phyloP scores from a whole-genome alignment of 2,329 filamentous ascomycete genomes.

The Penicillium carneum region DNA sequence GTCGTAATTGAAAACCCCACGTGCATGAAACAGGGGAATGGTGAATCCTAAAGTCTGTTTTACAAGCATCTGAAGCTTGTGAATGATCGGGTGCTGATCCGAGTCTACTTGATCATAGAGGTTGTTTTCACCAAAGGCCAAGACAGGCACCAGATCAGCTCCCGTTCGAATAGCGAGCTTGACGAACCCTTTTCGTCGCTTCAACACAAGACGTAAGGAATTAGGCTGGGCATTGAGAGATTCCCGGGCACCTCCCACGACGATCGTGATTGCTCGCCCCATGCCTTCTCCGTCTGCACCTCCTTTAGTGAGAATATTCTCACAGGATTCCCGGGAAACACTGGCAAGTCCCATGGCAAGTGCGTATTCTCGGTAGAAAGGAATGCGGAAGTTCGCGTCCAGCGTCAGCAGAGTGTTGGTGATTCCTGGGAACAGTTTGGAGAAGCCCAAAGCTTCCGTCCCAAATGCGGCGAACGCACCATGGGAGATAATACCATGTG shows the following conservation, averaged over 20 bases:
- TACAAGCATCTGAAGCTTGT: slow-evolving; percentile 80
- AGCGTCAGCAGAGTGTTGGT: slow-evolving; percentile 91
- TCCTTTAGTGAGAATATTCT: slow-evolving; percentile 82
- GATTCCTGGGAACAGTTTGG: slow-evolving; percentile 88
- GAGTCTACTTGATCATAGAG: slow-evolving; percentile 89
- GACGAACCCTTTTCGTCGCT: slow-evolving; percentile 87
- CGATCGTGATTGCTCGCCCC: slow-evolving; percentile 95
- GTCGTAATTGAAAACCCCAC: slow-evolving; percentile 97
- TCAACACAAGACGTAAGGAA: slow-evolving; percentile 77
- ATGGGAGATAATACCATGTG: slow-evolving; percentile 95
- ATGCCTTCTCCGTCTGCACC: slow-evolving; percentile 80
- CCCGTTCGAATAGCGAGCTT: slow-evolving; percentile 90
- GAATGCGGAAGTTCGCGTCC: slow-evolving; percentile 94
- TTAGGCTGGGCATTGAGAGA: slow-evolving; percentile 86
- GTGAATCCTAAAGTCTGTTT: slow-evolving; percentile 92
- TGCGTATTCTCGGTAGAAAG: slow-evolving; percentile 93
- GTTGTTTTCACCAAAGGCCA: slow-evolving; percentile 95
- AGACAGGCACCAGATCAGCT: slow-evolving; percentile 90
- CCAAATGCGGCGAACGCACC: slow-evolving; percentile 92
- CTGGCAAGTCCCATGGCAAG: slow-evolving; percentile 84
- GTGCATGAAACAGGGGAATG: slow-evolving; percentile 84
- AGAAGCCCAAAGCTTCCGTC: slow-evolving; percentile 87
- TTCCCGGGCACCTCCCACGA: slow-evolving; percentile 89
- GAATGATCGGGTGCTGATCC: slow-evolving; percentile 77
- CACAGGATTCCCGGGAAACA: slow-evolving; percentile 89